Conservation (phyloP, 2,329 filamentous ascomycete species). For the Ophiosphaerella korrae region DNA sequence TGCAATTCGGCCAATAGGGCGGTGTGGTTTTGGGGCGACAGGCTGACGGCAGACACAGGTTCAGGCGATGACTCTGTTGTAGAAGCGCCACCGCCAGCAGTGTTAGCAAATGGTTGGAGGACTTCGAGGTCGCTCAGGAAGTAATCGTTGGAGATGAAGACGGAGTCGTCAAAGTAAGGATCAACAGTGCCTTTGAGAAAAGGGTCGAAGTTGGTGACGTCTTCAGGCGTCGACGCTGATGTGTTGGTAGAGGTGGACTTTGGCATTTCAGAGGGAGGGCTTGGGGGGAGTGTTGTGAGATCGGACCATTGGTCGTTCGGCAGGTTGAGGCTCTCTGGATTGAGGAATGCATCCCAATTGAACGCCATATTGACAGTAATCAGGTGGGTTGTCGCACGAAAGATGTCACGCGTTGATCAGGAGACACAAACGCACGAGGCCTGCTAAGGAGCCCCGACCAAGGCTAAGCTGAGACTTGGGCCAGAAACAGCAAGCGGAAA, state of each 20-base stretch:
- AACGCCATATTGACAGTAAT: constrained; percentile 43
- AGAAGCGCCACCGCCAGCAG: constrained; percentile 35
- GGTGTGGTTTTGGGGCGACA: constrained; percentile 32
- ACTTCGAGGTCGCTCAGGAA: constrained; percentile 48
- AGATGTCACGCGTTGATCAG: constrained; percentile 46
- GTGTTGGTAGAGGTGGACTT: constrained; percentile 41
- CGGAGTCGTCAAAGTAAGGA: constrained; percentile 45
- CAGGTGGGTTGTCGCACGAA: constrained; percentile 33
- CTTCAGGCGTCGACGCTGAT: constrained; percentile 39
- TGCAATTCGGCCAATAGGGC: constrained; percentile 24
- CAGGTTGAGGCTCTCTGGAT: constrained; percentile 44
- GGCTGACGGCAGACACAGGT: constrained; percentile 26
- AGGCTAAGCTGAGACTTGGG: constrained; percentile 30
- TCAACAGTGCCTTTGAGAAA: constrained; percentile 36
- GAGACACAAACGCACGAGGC: constrained; percentile 35
- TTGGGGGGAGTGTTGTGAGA: constrained; percentile 34
- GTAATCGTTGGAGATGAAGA: constrained; percentile 47
- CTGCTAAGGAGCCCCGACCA: constrained; percentile 26
- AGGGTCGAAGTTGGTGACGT: constrained; percentile 38
- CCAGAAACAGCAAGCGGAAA: constrained; percentile 20
- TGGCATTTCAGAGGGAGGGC: constrained; percentile 41
- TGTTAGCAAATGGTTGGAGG: constrained; percentile 43
- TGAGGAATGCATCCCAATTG: constrained; percentile 48
- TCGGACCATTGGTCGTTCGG: constrained; percentile 48
- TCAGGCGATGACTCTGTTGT: constrained; percentile 48